Evolutionary conservation across 306 rosid genomes (phyloP).

Genomic region (Sechiopsis laciniata): DNA sequence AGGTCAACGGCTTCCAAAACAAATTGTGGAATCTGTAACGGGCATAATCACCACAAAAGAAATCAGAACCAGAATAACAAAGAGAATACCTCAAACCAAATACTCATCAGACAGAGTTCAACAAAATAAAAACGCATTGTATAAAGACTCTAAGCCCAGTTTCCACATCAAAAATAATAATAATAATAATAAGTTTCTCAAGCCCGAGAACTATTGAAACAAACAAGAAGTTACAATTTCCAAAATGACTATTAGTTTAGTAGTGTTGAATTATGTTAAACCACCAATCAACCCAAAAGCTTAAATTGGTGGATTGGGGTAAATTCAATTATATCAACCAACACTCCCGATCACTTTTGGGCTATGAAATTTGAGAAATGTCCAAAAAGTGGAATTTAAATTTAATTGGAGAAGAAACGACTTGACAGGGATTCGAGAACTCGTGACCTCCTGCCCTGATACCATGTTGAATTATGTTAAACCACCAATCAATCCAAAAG

Average conservation of each 20-base stretch:
- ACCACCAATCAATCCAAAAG: no score
- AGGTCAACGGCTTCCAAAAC: slow-evolving; percentile 78
- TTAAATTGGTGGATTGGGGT: no score
- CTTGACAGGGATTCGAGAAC: no score
- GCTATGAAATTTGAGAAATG: no score
- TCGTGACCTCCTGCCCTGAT: no score
- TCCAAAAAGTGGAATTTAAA: no score
- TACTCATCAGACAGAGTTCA: not conserved
- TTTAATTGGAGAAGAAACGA: no score
- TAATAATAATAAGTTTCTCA: not conserved
- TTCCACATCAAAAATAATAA: not conserved
- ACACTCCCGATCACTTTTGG: no score
- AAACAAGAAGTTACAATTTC: not conserved
- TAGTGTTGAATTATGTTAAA: no score
- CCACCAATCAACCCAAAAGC: no score
- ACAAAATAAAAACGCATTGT: slow-evolving; percentile 6
- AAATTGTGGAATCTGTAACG: slow-evolving; percentile 79
- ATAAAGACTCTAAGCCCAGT: not conserved
- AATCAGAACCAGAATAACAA: not conserved
- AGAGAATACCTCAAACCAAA: not conserved
- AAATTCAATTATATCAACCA: no score
- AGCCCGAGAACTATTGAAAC: not conserved
- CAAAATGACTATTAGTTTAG: not conserved
- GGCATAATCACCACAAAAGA: not conserved
- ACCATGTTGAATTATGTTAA: no score